Evolutionary conservation across 23 red algal genomes (phyloP).

Genomic region (Pyropia haitanensis): DNA sequence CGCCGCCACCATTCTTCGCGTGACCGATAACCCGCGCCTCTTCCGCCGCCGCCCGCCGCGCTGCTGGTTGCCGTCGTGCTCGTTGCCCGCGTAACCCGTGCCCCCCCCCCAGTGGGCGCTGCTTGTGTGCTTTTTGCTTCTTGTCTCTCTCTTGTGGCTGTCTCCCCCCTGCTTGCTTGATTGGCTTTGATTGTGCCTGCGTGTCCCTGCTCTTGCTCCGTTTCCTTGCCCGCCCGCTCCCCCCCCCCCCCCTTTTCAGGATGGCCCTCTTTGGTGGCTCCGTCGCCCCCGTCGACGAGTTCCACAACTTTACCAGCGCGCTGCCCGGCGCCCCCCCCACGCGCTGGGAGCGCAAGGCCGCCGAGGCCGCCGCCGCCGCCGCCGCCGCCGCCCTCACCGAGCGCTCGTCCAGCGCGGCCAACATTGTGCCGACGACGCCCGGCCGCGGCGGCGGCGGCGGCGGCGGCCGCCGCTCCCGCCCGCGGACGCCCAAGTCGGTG

Average conservation of each 20-base stretch:
- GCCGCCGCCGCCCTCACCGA: slow-evolving; percentile 7
- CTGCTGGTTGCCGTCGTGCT: no score
- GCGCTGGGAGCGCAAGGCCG: slow-evolving; percentile 77
- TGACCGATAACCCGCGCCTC: no score
- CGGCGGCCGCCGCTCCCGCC: neutral
- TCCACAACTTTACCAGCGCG: slow-evolving; percentile 60
- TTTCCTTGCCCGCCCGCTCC: slow-evolving; percentile 8
- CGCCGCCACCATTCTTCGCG: no score
- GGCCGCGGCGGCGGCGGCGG: neutral
- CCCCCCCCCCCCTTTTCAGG: neutral
- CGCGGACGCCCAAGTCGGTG: slow-evolving; percentile 5
- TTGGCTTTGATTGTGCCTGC: no score
- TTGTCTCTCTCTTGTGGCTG: no score
- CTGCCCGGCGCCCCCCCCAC: slow-evolving; percentile 32
- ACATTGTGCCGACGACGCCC: neutral
- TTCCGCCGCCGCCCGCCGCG: no score
- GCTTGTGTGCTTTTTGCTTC: no score
- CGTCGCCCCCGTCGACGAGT: slow-evolving; percentile 29
- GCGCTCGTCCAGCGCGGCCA: neutral
- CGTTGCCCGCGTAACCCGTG: no score
- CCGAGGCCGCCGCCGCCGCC: slow-evolving; percentile 27
- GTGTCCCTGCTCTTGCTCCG: neutral
- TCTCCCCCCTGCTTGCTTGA: no score
- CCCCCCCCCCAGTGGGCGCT: no score
- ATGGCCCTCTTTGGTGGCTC: slow-evolving; percentile 12